These are phyloP conservation scores for Acer saccharum DNA, from an alignment of 345 rosid genomes.

Conservation along the genomic window DNA sequence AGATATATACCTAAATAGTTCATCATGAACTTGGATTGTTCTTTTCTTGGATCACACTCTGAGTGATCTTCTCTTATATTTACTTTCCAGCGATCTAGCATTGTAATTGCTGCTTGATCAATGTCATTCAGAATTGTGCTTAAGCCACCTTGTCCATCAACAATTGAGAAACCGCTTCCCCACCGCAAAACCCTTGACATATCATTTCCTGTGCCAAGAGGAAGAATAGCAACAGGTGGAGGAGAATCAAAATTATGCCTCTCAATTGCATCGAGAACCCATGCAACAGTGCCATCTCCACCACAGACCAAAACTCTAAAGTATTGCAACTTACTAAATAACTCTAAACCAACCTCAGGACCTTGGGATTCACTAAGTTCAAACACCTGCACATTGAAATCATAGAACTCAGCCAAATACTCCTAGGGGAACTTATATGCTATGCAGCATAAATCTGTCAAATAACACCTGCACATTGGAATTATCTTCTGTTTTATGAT, in stretches of 20 bases:
- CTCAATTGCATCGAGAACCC: slow-evolving; percentile 83
- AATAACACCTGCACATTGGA: no score
- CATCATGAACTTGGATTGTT: slow-evolving; percentile 70
- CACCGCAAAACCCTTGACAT: slow-evolving; percentile 78
- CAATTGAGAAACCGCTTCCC: slow-evolving; percentile 75
- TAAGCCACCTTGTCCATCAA: slow-evolving; percentile 70
- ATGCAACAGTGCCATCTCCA: slow-evolving; percentile 88
- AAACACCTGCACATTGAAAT: slow-evolving; percentile 53
- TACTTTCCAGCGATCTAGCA: slow-evolving; percentile 86
- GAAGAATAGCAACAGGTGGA: slow-evolving; percentile 85
- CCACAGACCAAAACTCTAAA: slow-evolving; percentile 83
- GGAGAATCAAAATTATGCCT: slow-evolving; percentile 71
- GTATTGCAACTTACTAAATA: slow-evolving; percentile 61
- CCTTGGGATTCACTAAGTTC: slow-evolving; percentile 74
- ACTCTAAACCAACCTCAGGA: slow-evolving; percentile 72
- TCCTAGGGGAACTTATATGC: slow-evolving; percentile 4
- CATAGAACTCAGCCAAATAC: slow-evolving; percentile 10
- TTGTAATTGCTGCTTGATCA: slow-evolving; percentile 78
- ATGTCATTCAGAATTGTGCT: slow-evolving; percentile 66
- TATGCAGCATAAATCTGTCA: not conserved
- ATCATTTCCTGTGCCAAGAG: slow-evolving; percentile 90
- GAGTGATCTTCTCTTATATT: slow-evolving; percentile 50
- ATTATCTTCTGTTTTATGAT: not conserved
- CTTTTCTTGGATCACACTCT: slow-evolving; percentile 33
- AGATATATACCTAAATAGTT: slow-evolving; percentile 67